Percentiles rank a stretch among this genome's conserved stretches.
These are phyloP conservation scores for Urtica urens DNA, from an alignment of 306 rosid species.

Conservation along the genomic window DNA sequence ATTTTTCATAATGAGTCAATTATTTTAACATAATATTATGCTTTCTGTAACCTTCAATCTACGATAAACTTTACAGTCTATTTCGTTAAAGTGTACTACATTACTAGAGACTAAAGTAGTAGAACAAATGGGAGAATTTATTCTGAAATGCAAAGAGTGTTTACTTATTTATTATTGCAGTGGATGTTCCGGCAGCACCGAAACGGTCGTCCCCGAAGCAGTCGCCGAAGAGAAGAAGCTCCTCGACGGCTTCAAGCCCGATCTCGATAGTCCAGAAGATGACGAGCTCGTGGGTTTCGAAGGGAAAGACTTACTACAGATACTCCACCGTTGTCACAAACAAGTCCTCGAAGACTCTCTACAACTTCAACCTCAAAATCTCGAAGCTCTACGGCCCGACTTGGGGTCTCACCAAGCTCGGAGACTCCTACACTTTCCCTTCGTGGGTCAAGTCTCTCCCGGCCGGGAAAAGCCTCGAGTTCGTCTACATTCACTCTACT, in stretches of 20 bases:
- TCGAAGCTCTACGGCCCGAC: slow-evolving; percentile 80
- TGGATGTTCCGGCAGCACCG: no score
- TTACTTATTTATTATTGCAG: no score
- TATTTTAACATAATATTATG: no score
- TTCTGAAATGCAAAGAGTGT: no score
- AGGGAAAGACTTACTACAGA: slow-evolving; percentile 67
- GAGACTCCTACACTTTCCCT: slow-evolving; percentile 64
- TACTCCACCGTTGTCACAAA: slow-evolving; percentile 72
- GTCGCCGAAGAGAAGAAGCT: no score
- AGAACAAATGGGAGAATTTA: no score
- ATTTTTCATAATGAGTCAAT: no score
- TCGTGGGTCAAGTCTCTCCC: slow-evolving; percentile 67
- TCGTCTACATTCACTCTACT: slow-evolving; percentile 85
- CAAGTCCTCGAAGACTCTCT: slow-evolving; percentile 58
- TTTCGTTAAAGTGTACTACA: no score
- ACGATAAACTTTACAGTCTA: no score
- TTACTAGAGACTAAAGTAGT: no score
- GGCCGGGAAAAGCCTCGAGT: slow-evolving; percentile 79
- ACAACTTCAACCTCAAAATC: slow-evolving; percentile 45
- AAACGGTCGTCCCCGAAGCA: no score
- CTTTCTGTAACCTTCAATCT: no score
- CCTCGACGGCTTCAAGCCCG: slow-evolving; percentile 44
- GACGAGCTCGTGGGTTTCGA: slow-evolving; percentile 65
- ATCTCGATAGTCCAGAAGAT: slow-evolving; percentile 52
- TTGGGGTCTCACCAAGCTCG: slow-evolving; percentile 73